These are phyloP conservation scores for Dittrichia graveolens DNA, from an alignment of 129 eudicot genomes.

Conservation along the genomic window DNA sequence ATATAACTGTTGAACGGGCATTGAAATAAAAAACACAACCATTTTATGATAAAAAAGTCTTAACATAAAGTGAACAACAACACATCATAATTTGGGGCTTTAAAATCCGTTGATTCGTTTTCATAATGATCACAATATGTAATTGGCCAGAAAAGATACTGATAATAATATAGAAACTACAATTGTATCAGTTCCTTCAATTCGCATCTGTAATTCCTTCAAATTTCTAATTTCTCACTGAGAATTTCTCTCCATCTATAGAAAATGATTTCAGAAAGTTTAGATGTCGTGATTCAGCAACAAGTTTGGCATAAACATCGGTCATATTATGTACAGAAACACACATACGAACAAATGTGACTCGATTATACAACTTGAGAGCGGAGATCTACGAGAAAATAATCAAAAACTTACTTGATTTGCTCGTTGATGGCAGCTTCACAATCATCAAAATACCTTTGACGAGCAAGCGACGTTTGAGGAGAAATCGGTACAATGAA, in stretches of 20 bases:
- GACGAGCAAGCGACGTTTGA: conserved; percentile 70
- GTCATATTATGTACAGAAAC: conserved; percentile 2
- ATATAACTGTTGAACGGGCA: too few relatives aligned
- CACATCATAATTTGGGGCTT: background rate
- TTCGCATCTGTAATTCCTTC: too few relatives aligned
- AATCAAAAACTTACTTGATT: conserved; percentile 58
- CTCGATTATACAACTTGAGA: background rate
- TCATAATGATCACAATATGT: too few relatives aligned
- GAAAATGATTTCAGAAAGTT: background rate
- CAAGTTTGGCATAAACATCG: background rate
- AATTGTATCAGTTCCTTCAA: too few relatives aligned
- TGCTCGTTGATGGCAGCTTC: conserved; percentile 93
- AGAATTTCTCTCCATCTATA: too few relatives aligned
- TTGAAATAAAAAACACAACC: too few relatives aligned
- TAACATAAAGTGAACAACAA: background rate
- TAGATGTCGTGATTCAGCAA: background rate
- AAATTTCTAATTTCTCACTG: too few relatives aligned
- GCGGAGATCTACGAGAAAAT: background rate
- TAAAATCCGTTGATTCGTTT: background rate
- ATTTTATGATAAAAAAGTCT: too few relatives aligned
- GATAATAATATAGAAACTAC: too few relatives aligned
- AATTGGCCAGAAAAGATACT: too few relatives aligned
- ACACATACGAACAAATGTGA: background rate
- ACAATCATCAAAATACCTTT: conserved; percentile 58
- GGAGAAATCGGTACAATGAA: conserved; percentile 59